phyloP scores from a whole-genome alignment of 2,329 filamentous ascomycete species.

The Diaporthe caulivora region DNA sequence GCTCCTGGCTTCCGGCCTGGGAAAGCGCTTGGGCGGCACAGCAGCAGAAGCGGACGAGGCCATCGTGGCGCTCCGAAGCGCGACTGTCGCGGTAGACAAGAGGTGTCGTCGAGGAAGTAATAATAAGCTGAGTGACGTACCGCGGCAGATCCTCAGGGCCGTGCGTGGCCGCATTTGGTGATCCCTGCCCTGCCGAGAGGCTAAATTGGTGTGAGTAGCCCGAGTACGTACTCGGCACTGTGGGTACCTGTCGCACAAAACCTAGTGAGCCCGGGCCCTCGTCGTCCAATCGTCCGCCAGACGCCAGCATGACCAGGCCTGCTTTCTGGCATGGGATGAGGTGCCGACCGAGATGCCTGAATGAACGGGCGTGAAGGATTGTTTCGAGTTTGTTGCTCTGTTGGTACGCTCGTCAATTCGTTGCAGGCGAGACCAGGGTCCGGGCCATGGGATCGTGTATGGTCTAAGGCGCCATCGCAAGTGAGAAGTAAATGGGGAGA shows the following conservation, averaged over 20 bases:
- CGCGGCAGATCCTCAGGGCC: slow-evolving; percentile 16
- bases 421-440: slow-evolving; percentile 4
- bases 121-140: slow-evolving; percentile 15
- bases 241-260: neutral
- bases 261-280: no score
- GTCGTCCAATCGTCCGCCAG: neutral
- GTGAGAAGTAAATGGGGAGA: neutral
- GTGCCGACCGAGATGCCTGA: neutral
- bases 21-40: neutral
- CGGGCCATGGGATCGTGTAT: neutral
- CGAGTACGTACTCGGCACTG: neutral
- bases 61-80: slow-evolving; percentile 31
- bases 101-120: slow-evolving; percentile 7
- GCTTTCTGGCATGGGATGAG: neutral
- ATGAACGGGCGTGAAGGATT: slow-evolving; percentile 2
- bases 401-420: neutral
- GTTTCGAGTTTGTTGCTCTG: neutral
- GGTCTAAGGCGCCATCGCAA: neutral
- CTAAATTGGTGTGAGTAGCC: neutral
- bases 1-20: slow-evolving; percentile 46
- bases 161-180: slow-evolving; percentile 14
- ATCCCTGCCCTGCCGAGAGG: slow-evolving; percentile 6
- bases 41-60: neutral
- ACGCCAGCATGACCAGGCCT: neutral
- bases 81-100: slow-evolving; percentile 25